These are phyloP conservation scores for Grosmannia clavigera DNA, from an alignment of 2,329 filamentous ascomycete species.

Conservation along the genomic window DNA sequence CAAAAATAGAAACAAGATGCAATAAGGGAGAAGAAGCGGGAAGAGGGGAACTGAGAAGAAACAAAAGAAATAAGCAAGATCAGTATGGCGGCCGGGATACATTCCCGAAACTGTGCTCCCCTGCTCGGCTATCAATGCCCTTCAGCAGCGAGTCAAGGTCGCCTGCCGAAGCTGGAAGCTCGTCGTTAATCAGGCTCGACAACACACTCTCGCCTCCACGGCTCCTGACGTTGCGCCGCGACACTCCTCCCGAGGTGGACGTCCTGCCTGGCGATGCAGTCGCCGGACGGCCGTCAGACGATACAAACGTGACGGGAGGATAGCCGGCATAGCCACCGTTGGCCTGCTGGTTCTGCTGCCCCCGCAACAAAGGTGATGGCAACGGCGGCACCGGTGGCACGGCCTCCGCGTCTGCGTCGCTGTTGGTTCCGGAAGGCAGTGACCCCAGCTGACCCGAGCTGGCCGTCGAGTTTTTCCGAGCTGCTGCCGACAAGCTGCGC, in stretches of 20 bases:
- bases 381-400: constrained; percentile 47
- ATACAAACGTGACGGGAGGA: background rate
- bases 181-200: constrained; percentile 17
- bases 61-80: background rate
- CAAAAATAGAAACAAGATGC: background rate
- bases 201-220: constrained; percentile 25
- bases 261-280: background rate
- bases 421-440: constrained; percentile 14
- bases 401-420: constrained; percentile 19
- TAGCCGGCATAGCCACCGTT: background rate
- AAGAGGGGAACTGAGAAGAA: background rate
- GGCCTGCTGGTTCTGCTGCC: constrained; percentile 8
- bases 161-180: constrained; percentile 24
- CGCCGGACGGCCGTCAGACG: background rate
- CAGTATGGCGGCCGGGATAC: constrained; percentile 38
- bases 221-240: constrained; percentile 28
- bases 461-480: background rate
- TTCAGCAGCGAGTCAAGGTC: constrained; percentile 37
- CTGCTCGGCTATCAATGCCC: constrained; percentile 36
- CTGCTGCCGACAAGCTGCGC: constrained; percentile 8
- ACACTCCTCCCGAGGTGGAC: constrained; percentile 5
- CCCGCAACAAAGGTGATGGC: constrained; percentile 22
- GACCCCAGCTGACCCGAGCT: background rate
- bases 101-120: constrained; percentile 32
- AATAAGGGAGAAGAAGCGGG: background rate